Evolutionary conservation across 2,329 filamentous ascomycete genomes (phyloP), one percentile per base, ranked within the genome.

Genomic region (Xylaria sp.): DNA sequence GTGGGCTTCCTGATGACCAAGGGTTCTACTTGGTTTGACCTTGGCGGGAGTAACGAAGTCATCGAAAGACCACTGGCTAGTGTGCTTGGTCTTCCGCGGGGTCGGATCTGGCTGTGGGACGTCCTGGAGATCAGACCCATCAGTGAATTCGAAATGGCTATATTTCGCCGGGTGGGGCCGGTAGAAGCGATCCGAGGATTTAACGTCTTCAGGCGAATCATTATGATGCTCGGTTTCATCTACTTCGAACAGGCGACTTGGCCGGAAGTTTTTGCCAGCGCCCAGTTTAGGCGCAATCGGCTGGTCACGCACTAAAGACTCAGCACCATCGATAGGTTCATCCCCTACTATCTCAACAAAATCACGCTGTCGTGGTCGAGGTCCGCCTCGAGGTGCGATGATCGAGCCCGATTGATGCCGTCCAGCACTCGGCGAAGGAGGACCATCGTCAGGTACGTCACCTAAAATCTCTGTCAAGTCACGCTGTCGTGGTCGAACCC

Each of bases 31-130:
- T 4, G 84, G 82, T 48, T 86, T 81, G 25, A 78, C 68, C 81
- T 96, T 97, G 67, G 89, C 85, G 0, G 94, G 94, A 0, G 93
- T 97, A 15, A 81, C 80, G 70, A 96, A 96, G 77, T 97, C 93
- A 63, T 92, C 87, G 76, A 98, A 98, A 49, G 87, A 87, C 93
- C 94, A 97, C 64, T 91, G 89, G 66, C 87, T 87, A 61, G 83
- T 80, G 73, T 92, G 88, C 78, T 90, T 91, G 56, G 82, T 81
- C 72, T 83, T 84, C 54, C 82, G 75, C 19, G 81, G 74, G 21
- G 77, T 72, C 3, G 76, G 68, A 53, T 75, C 78, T n/a, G 79
- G 73, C 65, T 79, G 71, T 13, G 81, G 78, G 17, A 76, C 76
- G 52, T 85, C 81, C 62, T 79, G 76, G 15, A 80, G 78, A 57